phyloP scores from a whole-genome alignment of 1,284 basidiomycete genomes.

The Ustilago vetiveriae region DNA sequence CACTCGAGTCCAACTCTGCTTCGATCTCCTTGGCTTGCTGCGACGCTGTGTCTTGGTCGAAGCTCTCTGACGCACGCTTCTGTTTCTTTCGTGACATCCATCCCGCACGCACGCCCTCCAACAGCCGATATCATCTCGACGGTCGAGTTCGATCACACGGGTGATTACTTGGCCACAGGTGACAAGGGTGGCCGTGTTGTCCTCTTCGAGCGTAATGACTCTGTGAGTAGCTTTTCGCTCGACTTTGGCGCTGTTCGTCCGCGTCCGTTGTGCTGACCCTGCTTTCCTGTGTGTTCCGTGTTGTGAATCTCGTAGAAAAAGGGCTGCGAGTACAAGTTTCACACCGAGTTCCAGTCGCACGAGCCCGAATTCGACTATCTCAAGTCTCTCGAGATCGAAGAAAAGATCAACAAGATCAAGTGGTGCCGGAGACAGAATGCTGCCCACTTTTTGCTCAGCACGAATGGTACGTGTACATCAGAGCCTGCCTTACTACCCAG shows the following conservation, averaged over 20 bases:
- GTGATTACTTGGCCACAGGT: slow-evolving; percentile 98
- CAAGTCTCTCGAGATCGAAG: slow-evolving; percentile 99
- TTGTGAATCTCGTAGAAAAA: slow-evolving; percentile 76
- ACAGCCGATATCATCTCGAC: slow-evolving; percentile 83
- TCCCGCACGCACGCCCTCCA: slow-evolving; percentile 60
- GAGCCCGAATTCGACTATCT: slow-evolving; percentile 99
- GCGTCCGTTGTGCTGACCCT: too few species aligned
- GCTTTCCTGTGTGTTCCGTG: not conserved
- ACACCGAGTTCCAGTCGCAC: slow-evolving; percentile 99
- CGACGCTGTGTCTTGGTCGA: not conserved
- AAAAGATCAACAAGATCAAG: slow-evolving; percentile 99
- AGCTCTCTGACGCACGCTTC: too few species aligned
- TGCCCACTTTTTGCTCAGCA: slow-evolving; percentile 95
- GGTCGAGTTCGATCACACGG: slow-evolving; percentile 99
- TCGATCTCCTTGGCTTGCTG: not conserved
- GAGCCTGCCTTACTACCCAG: not conserved
- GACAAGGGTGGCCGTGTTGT: slow-evolving; percentile 98
- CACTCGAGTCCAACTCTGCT: too few species aligned
- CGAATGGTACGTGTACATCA: slow-evolving; percentile 77
- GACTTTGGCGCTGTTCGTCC: too few species aligned
- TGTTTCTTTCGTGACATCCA: not conserved
- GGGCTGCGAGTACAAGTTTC: slow-evolving; percentile 99
- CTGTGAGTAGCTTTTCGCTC: slow-evolving; percentile 73
- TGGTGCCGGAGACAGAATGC: slow-evolving; percentile 99
- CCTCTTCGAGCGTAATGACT: slow-evolving; percentile 97